These are phyloP conservation scores for Pestalotiopsis sp. DNA, from an alignment of 2,329 filamentous ascomycete genomes.

Conservation along the genomic window DNA sequence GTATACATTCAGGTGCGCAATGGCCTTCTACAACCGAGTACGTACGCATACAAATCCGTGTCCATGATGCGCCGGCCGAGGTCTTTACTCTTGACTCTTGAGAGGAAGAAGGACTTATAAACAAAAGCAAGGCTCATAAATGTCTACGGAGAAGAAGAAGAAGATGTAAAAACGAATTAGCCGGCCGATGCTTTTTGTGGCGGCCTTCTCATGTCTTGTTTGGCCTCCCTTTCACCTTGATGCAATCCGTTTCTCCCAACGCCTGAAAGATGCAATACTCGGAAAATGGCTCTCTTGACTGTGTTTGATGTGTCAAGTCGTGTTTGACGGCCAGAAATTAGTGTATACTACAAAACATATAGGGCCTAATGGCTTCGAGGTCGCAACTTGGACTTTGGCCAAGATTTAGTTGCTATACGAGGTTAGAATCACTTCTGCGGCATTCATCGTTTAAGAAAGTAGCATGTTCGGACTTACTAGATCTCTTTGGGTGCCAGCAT, in stretches of 20 bases:
- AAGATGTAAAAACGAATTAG: not conserved
- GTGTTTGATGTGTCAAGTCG: not conserved
- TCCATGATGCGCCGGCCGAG: not conserved
- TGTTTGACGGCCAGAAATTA: not conserved
- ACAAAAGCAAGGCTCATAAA: not conserved
- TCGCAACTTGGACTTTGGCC: constrained; percentile 9
- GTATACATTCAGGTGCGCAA: not conserved
- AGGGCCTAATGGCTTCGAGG: not conserved
- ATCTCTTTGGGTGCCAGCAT: constrained; percentile 96
- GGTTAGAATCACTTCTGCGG: constrained; percentile 20
- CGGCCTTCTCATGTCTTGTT: not conserved
- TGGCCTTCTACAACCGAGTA: not conserved
- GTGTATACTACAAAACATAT: not conserved
- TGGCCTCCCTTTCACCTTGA: not conserved
- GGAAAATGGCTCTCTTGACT: not conserved
- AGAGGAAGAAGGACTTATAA: not conserved
- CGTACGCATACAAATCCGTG: not conserved
- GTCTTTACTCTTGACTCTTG: not conserved
- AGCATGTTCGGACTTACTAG: constrained; percentile 67
- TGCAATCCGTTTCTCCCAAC: not conserved
- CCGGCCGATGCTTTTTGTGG: not conserved
- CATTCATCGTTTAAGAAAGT: not conserved
- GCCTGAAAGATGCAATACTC: not conserved
- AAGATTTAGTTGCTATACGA: constrained; percentile 22
- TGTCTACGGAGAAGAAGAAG: not conserved